Evolutionary conservation across 352 stramenopile species (phyloP).

Genomic region (Peronospora belbahrii): DNA sequence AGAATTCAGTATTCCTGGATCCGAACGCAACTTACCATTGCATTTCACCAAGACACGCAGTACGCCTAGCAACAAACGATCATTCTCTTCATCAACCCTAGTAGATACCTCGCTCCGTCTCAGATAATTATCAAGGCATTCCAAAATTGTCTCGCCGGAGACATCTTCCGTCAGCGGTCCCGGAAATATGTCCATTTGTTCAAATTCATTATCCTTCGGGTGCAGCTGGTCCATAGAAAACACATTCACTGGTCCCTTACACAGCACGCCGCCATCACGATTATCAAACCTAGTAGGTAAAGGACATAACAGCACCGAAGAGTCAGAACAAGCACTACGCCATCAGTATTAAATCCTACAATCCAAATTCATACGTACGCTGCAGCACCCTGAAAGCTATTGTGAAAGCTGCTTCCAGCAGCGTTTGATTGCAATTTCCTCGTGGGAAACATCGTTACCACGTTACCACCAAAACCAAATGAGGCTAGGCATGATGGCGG

Average conservation of each 20-base stretch:
- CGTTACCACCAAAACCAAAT: constrained; percentile 84
- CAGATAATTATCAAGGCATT: constrained; percentile 59
- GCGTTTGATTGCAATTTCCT: constrained; percentile 74
- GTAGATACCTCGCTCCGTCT: constrained; percentile 19
- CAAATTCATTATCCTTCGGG: constrained; percentile 52
- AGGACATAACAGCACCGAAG: constrained; percentile 2
- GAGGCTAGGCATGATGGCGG: constrained; percentile 66
- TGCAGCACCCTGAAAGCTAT: constrained; percentile 46
- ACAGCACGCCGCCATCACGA: constrained; percentile 45
- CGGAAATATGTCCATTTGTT: constrained; percentile 69
- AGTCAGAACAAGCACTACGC: constrained; percentile 10
- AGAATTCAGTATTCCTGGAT: constrained; percentile 25
- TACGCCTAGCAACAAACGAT: constrained; percentile 60
- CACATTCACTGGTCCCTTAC: constrained; percentile 73
- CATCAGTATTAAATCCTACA: neutral
- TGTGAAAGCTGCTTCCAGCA: constrained; percentile 43
- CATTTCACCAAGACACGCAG: constrained; percentile 67
- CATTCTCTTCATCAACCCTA: constrained; percentile 44
- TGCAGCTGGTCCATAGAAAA: constrained; percentile 80
- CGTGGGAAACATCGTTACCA: constrained; percentile 87
- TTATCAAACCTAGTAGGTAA: constrained; percentile 37
- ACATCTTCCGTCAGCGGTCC: constrained; percentile 62
- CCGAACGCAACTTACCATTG: constrained; percentile 67
- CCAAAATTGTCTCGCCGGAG: constrained; percentile 52
- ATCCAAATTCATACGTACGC: constrained; percentile 29